A percentile compares a stretch with the other conserved stretches of the same genome.
These are phyloP conservation scores for Camellia oleifera DNA, from an alignment of 179 eudicot species.

Conservation along the genomic window DNA sequence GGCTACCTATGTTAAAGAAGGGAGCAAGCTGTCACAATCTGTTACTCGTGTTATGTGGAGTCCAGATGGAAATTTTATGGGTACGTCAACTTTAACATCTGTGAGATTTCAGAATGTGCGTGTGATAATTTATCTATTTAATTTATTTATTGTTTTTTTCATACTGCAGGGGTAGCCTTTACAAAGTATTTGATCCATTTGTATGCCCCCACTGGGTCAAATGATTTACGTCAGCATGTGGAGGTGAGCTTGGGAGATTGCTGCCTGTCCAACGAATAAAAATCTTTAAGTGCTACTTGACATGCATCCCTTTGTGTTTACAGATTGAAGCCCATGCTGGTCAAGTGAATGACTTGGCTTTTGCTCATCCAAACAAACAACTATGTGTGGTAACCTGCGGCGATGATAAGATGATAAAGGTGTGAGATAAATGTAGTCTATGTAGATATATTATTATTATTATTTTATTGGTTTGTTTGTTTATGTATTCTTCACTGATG, in stretches of 20 bases:
- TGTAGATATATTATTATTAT: not conserved
- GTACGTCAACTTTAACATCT: constrained; percentile 7
- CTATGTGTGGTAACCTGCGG: constrained; percentile 84
- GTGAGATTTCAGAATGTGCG: constrained; percentile 20
- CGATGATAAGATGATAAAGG: constrained; percentile 90
- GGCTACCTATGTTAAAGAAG: constrained; percentile 52
- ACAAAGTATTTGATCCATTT: constrained; percentile 24
- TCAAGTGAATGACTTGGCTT: constrained; percentile 86
- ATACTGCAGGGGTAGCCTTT: constrained; percentile 26
- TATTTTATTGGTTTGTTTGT: not conserved
- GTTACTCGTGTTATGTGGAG: constrained; percentile 69
- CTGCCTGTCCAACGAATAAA: constrained; percentile 8
- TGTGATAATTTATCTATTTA: not conserved
- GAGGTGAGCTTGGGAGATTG: constrained; percentile 22
- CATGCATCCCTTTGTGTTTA: constrained; percentile 17
- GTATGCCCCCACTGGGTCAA: constrained; percentile 20
- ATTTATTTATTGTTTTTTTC: not conserved
- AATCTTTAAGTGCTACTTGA: constrained; percentile 6
- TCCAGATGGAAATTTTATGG: constrained; percentile 23
- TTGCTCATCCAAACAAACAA: constrained; percentile 89
- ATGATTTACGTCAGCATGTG: constrained; percentile 21
- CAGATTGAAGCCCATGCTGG: constrained; percentile 93
- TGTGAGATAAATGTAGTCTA: constrained; percentile 21
- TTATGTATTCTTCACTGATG: constrained; percentile 12
- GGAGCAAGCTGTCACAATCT: constrained; percentile 41